Evolutionary conservation across 768 basidiomycete species (phyloP), one percentile per base, ranked within the genome.

Genomic region (Russula brevipes): DNA sequence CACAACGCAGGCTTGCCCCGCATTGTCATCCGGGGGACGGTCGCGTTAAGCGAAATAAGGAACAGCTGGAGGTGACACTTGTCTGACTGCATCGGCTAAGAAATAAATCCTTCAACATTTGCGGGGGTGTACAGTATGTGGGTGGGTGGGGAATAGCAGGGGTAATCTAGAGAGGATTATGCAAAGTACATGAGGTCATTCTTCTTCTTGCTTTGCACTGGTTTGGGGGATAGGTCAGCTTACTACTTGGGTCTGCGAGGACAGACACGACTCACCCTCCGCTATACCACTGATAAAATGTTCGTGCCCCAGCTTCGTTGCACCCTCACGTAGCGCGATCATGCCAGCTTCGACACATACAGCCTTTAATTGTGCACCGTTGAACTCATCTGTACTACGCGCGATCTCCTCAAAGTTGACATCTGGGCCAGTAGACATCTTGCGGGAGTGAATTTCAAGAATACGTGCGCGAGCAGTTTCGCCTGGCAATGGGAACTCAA

Each of bases 201-300:
- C 85, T 98, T 98, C 86, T 99, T 99, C 87, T 98, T 95, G 76
- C 92, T 93, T 83, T 98, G 96, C 60, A 98, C 88, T 98, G 75
- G 64, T 53, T 67, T 69, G 66, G 39, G n/a, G 45, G 39, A 67
- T 76, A 54, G 75, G 67, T 66, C 39, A 66, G 49, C 41, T 24
- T n/a, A 51, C 41, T n/a, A 30, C 35, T 66, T 44, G 50, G 53
- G 51, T 64, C 45, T 16, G 24, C 3, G 14, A 59, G 52, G 39
- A 51, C n/a, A 65, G 57, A 53, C 14, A 42, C 14, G 12, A 49
- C 84, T 65, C 66, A 87, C 89, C 90, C 78, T 94, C 90, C 46
- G 91, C 83, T 63, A 94, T 91, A 55, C 91, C 93, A 71, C 88
- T 91, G 72, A 98, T 77, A 82, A 97, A 98, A 74, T 98, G 94